phyloP scores from a whole-genome alignment of 1,139 yeast species.

The Candida freyschussii region DNA sequence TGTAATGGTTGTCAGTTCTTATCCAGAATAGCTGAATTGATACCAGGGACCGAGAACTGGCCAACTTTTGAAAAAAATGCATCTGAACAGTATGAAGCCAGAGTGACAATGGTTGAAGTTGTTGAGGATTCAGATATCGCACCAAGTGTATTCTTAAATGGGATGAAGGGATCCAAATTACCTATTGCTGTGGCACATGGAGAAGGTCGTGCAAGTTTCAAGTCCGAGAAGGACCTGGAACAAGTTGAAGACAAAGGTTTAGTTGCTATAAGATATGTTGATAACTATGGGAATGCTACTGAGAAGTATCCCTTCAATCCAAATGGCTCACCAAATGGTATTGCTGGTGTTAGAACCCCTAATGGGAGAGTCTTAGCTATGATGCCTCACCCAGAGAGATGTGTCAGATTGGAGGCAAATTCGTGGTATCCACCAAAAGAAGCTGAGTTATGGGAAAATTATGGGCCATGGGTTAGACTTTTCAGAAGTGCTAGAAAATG shows the following conservation, averaged over 20 bases:
- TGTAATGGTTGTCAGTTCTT: slow-evolving; percentile 99
- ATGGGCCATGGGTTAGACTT: slow-evolving; percentile 94
- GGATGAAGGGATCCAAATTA: slow-evolving; percentile 86
- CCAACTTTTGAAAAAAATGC: slow-evolving; percentile 90
- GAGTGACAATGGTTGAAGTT: slow-evolving; percentile 87
- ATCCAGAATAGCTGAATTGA: slow-evolving; percentile 78
- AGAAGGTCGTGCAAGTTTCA: slow-evolving; percentile 87
- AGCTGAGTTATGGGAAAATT: slow-evolving; percentile 58
- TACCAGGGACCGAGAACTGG: slow-evolving; percentile 97
- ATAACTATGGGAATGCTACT: slow-evolving; percentile 83
- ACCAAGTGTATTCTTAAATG: slow-evolving; percentile 73
- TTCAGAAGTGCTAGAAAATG: slow-evolving; percentile 93
- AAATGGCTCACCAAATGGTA: slow-evolving; percentile 91
- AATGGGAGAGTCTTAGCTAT: slow-evolving; percentile 95
- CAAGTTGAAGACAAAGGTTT: slow-evolving; percentile 47
- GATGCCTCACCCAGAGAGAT: slow-evolving; percentile 99
- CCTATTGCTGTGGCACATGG: slow-evolving; percentile 99
- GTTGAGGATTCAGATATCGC: slow-evolving; percentile 45
- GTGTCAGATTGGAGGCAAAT: slow-evolving; percentile 78
- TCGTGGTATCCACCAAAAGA: slow-evolving; percentile 83
- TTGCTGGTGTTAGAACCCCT: slow-evolving; percentile 85
- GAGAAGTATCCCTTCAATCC: slow-evolving; percentile 90
- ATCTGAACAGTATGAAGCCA: slow-evolving; percentile 95
- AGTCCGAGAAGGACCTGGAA: slow-evolving; percentile 35
- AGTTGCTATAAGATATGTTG: slow-evolving; percentile 73